phyloP scores from a whole-genome alignment of 2,329 filamentous ascomycete species.

The Myriosclerotinia curreyana region DNA sequence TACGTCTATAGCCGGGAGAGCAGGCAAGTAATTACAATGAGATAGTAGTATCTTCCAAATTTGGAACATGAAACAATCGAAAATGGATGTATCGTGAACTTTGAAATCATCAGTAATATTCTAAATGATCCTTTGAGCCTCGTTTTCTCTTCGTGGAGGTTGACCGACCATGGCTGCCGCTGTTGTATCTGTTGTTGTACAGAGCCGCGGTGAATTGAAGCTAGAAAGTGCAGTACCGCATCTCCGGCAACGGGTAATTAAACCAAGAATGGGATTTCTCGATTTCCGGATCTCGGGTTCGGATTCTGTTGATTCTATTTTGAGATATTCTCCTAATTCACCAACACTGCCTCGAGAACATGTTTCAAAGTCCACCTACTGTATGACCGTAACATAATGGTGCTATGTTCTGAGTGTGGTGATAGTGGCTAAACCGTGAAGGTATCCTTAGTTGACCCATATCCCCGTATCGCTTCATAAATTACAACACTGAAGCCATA shows the following conservation, averaged over 20 bases:
- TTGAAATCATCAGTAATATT: constrained; percentile 19
- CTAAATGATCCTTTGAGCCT: constrained; percentile 21
- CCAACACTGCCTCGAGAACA: constrained; percentile 17
- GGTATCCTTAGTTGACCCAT: not conserved
- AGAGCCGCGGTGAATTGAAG: not conserved
- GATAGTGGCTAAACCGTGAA: not conserved
- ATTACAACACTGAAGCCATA: not conserved
- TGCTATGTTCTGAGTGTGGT: not conserved
- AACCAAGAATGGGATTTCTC: constrained; percentile 1
- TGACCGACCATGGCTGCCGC: not conserved
- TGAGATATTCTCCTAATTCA: constrained; percentile 14
- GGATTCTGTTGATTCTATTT: constrained; percentile 11
- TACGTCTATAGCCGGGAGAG: constrained; percentile 1
- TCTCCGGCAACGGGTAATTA: constrained; percentile 7
- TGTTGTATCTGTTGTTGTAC: not conserved
- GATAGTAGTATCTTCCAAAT: constrained; percentile 16
- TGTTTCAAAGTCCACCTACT: constrained; percentile 6
- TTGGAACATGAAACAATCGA: constrained; percentile 19
- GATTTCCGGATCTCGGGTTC: constrained; percentile 12
- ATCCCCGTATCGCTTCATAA: not conserved
- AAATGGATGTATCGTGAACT: constrained; percentile 7
- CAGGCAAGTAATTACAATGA: constrained; percentile 1
- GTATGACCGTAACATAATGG: constrained; percentile 6
- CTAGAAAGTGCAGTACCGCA: constrained; percentile 8
- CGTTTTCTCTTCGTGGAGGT: not conserved